Evolutionary conservation across 2,329 filamentous ascomycete species (phyloP).

Genomic region (Camptophora hylomeconis): DNA sequence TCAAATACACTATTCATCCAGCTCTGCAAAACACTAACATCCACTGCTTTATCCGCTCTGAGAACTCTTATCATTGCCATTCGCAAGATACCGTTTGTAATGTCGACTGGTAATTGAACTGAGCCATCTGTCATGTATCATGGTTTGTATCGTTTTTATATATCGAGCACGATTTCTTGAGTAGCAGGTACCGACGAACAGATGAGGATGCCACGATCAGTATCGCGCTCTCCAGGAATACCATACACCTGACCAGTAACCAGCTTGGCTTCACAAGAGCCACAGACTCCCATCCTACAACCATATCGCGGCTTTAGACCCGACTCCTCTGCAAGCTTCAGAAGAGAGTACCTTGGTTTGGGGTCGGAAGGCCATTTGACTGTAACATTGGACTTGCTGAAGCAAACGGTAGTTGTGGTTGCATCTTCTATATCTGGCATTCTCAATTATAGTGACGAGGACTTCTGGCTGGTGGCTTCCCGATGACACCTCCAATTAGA

Average conservation of each 20-base stretch:
- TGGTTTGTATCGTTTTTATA: no score
- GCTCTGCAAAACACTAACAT: no score
- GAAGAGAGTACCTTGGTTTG: constrained; percentile 11
- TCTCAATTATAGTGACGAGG: no score
- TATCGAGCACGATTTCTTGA: constrained; percentile 11
- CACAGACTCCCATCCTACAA: constrained; percentile 12
- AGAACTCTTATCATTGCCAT: no score
- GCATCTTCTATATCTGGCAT: constrained; percentile 16
- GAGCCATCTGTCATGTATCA: no score
- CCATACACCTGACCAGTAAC: constrained; percentile 12
- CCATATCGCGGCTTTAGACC: constrained; percentile 13
- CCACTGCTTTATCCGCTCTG: no score
- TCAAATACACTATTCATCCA: no score
- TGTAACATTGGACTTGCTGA: constrained; percentile 12
- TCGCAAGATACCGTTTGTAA: no score
- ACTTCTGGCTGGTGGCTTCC: no score
- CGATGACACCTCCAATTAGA: no score
- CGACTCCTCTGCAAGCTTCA: constrained; percentile 13
- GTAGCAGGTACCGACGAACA: constrained; percentile 13
- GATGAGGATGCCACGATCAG: constrained; percentile 10
- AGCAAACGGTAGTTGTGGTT: constrained; percentile 9
- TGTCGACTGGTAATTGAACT: no score
- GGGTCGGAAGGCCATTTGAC: constrained; percentile 12
- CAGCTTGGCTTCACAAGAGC: constrained; percentile 13
- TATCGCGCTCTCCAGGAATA: constrained; percentile 11